Percentiles rank a stretch among this genome's conserved stretches.
Evolutionary conservation across 805 yeast genomes (phyloP).

Genomic region (Candida verbasci): DNA sequence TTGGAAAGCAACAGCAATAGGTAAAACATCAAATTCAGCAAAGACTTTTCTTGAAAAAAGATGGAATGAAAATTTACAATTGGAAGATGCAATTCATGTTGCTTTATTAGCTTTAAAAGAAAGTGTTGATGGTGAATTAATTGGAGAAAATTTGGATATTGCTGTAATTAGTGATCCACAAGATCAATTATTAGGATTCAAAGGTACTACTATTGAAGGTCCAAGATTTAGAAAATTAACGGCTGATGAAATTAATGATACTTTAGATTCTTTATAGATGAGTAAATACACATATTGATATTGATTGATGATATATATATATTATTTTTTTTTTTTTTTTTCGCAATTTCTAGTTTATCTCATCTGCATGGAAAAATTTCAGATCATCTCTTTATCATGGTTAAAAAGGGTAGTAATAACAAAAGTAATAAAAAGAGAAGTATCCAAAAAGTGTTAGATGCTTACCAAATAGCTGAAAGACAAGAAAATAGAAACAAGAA

Average conservation of each 20-base stretch:
- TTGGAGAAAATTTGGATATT: slow-evolving; percentile 93
- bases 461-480: slow-evolving; percentile 42
- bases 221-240: slow-evolving; percentile 85
- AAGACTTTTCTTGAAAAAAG: slow-evolving; percentile 96
- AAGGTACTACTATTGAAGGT: slow-evolving; percentile 78
- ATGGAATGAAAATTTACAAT: slow-evolving; percentile 95
- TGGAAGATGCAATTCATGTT: slow-evolving; percentile 97
- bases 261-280: slow-evolving; percentile 71
- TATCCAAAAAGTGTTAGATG: slow-evolving; percentile 35
- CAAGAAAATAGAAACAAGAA: slow-evolving; percentile 23
- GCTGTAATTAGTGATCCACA: slow-evolving; percentile 81
- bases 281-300: too few species aligned
- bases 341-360: background rate
- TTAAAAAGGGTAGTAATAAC: background rate
- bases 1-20: slow-evolving; percentile 99
- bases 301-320: too few species aligned
- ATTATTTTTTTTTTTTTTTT: background rate
- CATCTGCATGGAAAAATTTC: slow-evolving; percentile 2
- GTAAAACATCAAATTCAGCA: slow-evolving; percentile 93
- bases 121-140: slow-evolving; percentile 96
- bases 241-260: slow-evolving; percentile 91
- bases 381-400: background rate
- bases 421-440: slow-evolving; percentile 28
- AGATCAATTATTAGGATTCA: slow-evolving; percentile 75
- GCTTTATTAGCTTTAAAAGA: slow-evolving; percentile 92